Base-by-base conservation (phyloP, 2,329 filamentous ascomycete genomes). In the Fusarium sp. region DNA sequence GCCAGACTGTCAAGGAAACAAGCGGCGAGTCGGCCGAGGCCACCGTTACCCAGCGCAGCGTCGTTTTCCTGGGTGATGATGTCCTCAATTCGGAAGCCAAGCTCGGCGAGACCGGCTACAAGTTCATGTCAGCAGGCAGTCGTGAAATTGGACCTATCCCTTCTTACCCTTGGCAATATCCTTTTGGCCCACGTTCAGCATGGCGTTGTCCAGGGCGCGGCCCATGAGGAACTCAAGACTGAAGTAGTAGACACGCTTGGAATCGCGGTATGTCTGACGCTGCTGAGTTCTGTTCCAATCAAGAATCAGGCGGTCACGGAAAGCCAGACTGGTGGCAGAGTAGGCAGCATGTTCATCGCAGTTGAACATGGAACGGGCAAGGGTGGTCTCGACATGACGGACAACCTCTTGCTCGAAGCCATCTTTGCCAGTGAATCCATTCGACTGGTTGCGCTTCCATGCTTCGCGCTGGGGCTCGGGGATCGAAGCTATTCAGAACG, bases 221-320 rank as follows among this genome's bases (percentile, higher is more conserved):
- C 97, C 97, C 97, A 99, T 99, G 80, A 99, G 86, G 80, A 99
- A 99, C 85, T 99, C 97, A 68, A 99, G 91, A 77, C 95, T 98
- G 70, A 99, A 90, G 82, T 99, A 99, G 86, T 99, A 99, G 77
- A 99, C 90, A 71, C 97, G 92, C 89, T 99, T 99, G 84, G 91
- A 92, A 82, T 98, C 97, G 67, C 90, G 88, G 79, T 94, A 95
- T 0, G 96, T 98, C 85, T 99, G 97, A 71, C 93, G 92, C 86
- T 99, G 97, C 86, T 99, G 97, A 56, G 97, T 99, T 85, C 93
- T 95, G 86, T 98, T 99, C 97, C 97, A 99, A 77, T 97, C 95
- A 73, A 97, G 92, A 80, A 99, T 92, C 81, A 99, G 88, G 62
- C 95, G 92, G 83, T 99, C 96, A 80, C 97, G 91, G 85, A 99